A percentile compares a stretch with the other conserved stretches of the same genome.
Evolutionary conservation across 345 rosid species (phyloP).

Genomic region (Lumnitzera littorea): DNA sequence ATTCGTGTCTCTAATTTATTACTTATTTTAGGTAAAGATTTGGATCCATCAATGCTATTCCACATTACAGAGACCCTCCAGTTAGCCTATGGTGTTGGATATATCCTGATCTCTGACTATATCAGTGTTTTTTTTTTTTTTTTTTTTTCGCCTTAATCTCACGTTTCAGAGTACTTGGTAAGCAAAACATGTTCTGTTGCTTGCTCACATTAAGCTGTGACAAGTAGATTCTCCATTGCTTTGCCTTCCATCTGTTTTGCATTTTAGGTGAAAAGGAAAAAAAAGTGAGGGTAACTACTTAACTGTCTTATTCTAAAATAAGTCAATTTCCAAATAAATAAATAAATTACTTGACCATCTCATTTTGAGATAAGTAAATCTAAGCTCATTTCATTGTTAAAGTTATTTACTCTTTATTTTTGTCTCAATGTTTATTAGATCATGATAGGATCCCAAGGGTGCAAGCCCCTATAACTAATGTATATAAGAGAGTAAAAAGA

Average conservation of each 20-base stretch:
- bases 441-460: background rate
- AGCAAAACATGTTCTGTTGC: background rate
- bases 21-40: constrained; percentile 45
- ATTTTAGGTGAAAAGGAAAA: too few relatives aligned
- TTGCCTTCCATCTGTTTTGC: too few relatives aligned
- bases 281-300: too few relatives aligned
- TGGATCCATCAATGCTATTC: constrained; percentile 48
- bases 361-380: too few relatives aligned
- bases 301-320: too few relatives aligned
- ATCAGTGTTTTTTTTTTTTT: constrained; percentile 42
- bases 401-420: too few relatives aligned
- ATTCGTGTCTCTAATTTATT: background rate
- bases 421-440: background rate
- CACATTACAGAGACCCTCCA: constrained; percentile 57
- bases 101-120: constrained; percentile 52
- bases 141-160: constrained; percentile 54
- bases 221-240: background rate
- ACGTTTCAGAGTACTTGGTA: constrained; percentile 66
- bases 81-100: constrained; percentile 52
- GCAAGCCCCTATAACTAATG: too few relatives aligned
- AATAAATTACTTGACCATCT: too few relatives aligned
- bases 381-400: too few relatives aligned
- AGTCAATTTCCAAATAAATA: too few relatives aligned
- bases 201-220: background rate
- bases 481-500: too few relatives aligned